Conservation (phyloP, 352 stramenopile genomes). For the Pythium oligandrum region DNA sequence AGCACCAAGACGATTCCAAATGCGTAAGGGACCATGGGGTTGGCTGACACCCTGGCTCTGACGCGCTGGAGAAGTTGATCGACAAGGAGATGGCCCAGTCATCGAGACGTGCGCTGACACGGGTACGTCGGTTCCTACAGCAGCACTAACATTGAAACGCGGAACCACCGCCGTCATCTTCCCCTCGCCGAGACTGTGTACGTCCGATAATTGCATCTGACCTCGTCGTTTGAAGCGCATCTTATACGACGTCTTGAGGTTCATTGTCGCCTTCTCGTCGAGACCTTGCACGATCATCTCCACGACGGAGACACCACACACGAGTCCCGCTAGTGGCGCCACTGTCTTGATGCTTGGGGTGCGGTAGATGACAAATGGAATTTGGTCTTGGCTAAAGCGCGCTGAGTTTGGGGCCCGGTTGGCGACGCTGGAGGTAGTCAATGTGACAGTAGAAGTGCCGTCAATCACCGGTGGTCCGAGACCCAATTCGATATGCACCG, state of each 20-base stretch:
- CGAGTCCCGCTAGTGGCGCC: conserved; percentile 27
- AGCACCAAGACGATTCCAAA: conserved; percentile 49
- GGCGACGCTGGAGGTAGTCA: neutral
- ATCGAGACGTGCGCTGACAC: neutral
- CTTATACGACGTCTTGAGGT: conserved; percentile 39
- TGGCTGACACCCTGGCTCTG: no score
- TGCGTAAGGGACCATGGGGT: conserved; percentile 16
- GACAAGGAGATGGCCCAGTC: conserved; percentile 2
- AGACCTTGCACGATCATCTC: conserved; percentile 62
- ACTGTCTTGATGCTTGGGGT: conserved; percentile 50
- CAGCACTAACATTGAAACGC: conserved; percentile 55
- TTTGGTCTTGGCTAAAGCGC: conserved; percentile 56
- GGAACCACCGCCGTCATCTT: conserved; percentile 51
- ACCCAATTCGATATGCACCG: conserved; percentile 45
- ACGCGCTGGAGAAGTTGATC: neutral
- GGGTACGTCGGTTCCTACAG: conserved; percentile 25
- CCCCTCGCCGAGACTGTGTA: conserved; percentile 30
- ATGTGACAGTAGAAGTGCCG: neutral
- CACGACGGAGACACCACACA: conserved; percentile 40
- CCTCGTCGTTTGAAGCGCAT: conserved; percentile 57
- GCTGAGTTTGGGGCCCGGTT: conserved; percentile 4
- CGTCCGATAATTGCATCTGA: conserved; percentile 71
- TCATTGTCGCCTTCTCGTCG: conserved; percentile 41
- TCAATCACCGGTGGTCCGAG: neutral
- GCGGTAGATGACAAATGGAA: conserved; percentile 71